phyloP scores from a whole-genome alignment of 176 grass and related monocot species.

The Luzula sylvatica region DNA sequence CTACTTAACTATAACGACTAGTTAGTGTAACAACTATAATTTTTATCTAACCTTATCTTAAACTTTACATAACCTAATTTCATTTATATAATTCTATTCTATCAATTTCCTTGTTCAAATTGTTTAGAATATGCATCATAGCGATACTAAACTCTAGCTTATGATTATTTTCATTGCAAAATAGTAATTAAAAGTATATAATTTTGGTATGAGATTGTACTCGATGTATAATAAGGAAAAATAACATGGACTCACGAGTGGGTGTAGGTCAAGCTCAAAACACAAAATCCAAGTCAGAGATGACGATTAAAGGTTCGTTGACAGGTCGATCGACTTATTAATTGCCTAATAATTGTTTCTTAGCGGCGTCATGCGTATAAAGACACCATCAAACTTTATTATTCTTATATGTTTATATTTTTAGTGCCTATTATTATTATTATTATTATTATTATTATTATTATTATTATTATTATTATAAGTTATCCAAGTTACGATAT shows the following conservation, averaged over 20 bases:
- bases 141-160: no score
- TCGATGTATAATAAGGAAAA: not conserved
- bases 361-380: conserved; percentile 11
- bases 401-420: not conserved
- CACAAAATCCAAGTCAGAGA: conserved; percentile 22
- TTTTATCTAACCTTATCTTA: no score
- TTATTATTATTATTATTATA: not conserved
- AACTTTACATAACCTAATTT: no score
- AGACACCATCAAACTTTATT: not conserved
- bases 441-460: not conserved
- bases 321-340: conserved; percentile 6
- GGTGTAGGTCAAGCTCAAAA: conserved; percentile 19
- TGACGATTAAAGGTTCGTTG: conserved; percentile 17
- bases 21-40: no score
- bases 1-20: no score
- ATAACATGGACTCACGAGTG: not conserved
- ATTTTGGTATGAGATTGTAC: conserved; percentile 4
- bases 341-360: conserved; percentile 5
- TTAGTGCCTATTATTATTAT: not conserved
- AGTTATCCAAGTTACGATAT: conserved; percentile 1
- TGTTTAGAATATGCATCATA: no score
- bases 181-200: no score
- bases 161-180: no score
- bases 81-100: no score
- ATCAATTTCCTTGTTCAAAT: no score